Conservation (phyloP, 495 filamentous ascomycete species). For the Articulospora tetracladia region DNA sequence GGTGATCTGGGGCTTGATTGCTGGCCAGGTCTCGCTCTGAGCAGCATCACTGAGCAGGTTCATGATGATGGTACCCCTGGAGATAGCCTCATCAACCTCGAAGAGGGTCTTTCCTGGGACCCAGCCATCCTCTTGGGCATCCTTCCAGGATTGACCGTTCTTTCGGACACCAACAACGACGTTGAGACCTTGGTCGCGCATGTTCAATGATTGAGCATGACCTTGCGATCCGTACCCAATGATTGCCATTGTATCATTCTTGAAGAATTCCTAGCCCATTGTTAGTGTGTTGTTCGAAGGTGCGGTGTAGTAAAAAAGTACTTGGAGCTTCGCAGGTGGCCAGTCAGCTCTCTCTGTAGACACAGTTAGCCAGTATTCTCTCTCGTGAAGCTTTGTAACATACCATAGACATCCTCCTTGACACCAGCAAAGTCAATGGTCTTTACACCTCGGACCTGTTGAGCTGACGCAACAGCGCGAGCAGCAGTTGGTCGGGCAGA, state of each 20-base stretch:
- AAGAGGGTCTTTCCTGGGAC: constrained; percentile 97
- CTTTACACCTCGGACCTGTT: constrained; percentile 75
- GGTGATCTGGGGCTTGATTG: constrained; percentile 94
- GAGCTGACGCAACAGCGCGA: constrained; percentile 47
- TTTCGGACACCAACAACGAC: constrained; percentile 98
- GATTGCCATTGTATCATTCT: constrained; percentile 97
- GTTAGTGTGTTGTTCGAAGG: constrained; percentile 10
- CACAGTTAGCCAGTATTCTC: constrained; percentile 11
- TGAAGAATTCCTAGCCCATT: constrained; percentile 82
- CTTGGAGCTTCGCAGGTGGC: constrained; percentile 94
- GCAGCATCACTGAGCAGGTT: constrained; percentile 97
- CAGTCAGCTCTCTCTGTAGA: constrained; percentile 88
- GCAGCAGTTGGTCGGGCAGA: constrained; percentile 50
- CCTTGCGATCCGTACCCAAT: constrained; percentile 99
- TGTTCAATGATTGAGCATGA: constrained; percentile 97
- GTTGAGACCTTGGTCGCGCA: constrained; percentile 97
- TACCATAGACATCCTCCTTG: constrained; percentile 90
- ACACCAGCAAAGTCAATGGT: constrained; percentile 91
- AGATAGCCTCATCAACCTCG: constrained; percentile 92
- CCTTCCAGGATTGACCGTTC: constrained; percentile 96
- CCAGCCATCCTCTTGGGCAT: constrained; percentile 96
- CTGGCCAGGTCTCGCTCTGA: constrained; percentile 96
- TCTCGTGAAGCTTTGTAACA: constrained; percentile 23
- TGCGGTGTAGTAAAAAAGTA: constrained; percentile 40
- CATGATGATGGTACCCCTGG: constrained; percentile 94